These are phyloP conservation scores for Rhodotorula sp. DNA, from an alignment of 1,284 basidiomycete genomes.

Conservation along the genomic window DNA sequence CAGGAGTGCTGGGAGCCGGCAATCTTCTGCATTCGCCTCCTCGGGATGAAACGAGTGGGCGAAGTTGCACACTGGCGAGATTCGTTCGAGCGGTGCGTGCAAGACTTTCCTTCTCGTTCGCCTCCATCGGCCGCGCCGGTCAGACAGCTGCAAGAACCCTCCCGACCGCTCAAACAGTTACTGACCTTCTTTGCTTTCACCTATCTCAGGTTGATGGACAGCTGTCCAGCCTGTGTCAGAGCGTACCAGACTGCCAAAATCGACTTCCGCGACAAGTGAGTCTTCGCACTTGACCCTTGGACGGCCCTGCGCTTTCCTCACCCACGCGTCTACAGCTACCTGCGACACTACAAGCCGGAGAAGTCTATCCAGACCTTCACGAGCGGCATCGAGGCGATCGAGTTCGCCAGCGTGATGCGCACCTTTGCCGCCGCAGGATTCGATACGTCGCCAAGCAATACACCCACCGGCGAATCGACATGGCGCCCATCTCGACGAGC, in stretches of 20 bases:
- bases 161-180: background rate
- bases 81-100: constrained; percentile 27
- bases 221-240: constrained; percentile 28
- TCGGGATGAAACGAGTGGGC: constrained; percentile 31
- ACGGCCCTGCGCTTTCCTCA: too few relatives aligned
- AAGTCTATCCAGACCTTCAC: constrained; percentile 25
- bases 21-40: constrained; percentile 26
- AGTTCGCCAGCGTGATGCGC: constrained; percentile 7
- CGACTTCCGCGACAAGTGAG: constrained; percentile 28
- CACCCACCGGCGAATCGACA: background rate
- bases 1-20: constrained; percentile 34
- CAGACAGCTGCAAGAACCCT: background rate
- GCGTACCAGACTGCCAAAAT: constrained; percentile 29
- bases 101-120: too few relatives aligned
- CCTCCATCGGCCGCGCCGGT: background rate
- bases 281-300: background rate
- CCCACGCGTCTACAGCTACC: constrained; percentile 12
- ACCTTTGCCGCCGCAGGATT: constrained; percentile 23
- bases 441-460: constrained; percentile 5
- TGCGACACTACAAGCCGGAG: constrained; percentile 25
- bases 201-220: constrained; percentile 11
- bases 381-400: constrained; percentile 28
- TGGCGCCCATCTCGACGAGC: constrained; percentile 6
- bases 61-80: constrained; percentile 35
- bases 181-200: too few relatives aligned